Evolutionary conservation across 2,329 filamentous ascomycete species (phyloP), one percentile per base, ranked within the genome.

Genomic region (Sarocladiaceae sp.): DNA sequence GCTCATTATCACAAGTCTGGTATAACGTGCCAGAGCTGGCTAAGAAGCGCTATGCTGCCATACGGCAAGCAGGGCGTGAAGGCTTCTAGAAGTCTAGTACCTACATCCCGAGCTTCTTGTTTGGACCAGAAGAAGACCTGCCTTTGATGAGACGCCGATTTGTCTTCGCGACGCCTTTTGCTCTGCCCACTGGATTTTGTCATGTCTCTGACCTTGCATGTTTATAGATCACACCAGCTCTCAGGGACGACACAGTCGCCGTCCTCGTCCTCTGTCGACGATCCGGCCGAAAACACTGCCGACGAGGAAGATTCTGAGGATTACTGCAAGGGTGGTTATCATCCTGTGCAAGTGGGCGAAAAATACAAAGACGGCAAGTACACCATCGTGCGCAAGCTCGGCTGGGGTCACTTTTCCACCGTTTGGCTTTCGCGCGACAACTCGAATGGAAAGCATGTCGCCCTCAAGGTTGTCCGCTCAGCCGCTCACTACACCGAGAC

Each of bases 301-400:
- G 94, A 97, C 68, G 94, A 99, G 74, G 94, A 99, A 73, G 94
- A 99, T 71, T 96, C 90, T 46, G 93, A 97, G 72, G 94, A 99
- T 71, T 99, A 99, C 76, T 97, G 93, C 82, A 97, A 97, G 74
- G 94, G 94, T 64, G 94, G 94, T 55, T 99, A 97, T 71, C 94
- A 99, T 67, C 94, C 94, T 2, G 94, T 99, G 48, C 81, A 84
- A 62, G 87, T 97, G 55, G 94, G 94, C 62, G 94, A 99, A 74
- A 88, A 91, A 65, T 97, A 97, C 81, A 97, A 97, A 70, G 90
- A 97, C 68, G 92, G 90, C 61, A 93, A 90, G 74, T 99, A 99
- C 73, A 94, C 92, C 15, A 86, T 97, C 54, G 88, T 97, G 69
- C 88, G 92, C 73, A 97, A 97, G 77, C 80, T 97, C 51, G 93